Percentiles rank a stretch among this genome's conserved stretches.
These are phyloP conservation scores for Pythium scleroteichum DNA, from an alignment of 352 stramenopile genomes.

Conservation along the genomic window DNA sequence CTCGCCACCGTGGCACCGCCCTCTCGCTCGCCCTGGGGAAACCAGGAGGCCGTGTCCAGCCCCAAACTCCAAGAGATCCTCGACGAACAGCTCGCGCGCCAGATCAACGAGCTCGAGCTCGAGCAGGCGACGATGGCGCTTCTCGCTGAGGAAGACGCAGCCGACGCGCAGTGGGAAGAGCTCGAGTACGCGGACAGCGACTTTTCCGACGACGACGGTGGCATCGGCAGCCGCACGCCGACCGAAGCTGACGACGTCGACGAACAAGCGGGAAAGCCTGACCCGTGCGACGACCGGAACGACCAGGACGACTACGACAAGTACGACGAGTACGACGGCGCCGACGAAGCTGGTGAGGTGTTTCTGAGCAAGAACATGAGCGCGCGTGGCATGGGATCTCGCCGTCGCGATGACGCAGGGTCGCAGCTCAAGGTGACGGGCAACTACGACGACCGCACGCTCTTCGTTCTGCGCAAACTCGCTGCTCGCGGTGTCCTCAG, in stretches of 20 bases:
- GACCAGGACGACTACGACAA: constrained; percentile 27
- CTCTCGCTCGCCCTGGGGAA: background rate
- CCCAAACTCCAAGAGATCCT: constrained; percentile 64
- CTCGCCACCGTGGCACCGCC: background rate
- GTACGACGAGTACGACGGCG: constrained; percentile 26
- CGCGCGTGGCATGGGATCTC: constrained; percentile 4
- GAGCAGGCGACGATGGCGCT: constrained; percentile 5
- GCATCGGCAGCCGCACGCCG: background rate
- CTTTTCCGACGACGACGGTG: background rate
- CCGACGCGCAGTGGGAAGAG: constrained; percentile 5
- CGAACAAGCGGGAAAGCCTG: background rate
- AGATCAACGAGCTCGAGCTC: constrained; percentile 41
- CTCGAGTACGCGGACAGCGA: background rate
- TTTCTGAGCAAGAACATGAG: constrained; percentile 19
- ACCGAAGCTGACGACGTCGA: constrained; percentile 6
- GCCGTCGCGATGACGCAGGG: background rate
- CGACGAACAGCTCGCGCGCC: constrained; percentile 56
- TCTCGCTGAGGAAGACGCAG: background rate
- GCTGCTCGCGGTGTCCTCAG: constrained; percentile 29
- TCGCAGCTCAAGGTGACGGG: constrained; percentile 15
- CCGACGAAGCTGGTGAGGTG: constrained; percentile 27
- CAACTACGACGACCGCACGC: constrained; percentile 26
- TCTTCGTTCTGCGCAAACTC: constrained; percentile 22
- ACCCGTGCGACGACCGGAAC: constrained; percentile 11
- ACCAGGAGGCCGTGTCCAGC: background rate